Evolutionary conservation across 208 protist species (phyloP).

Genomic region (Leishmania gerbilli): DNA sequence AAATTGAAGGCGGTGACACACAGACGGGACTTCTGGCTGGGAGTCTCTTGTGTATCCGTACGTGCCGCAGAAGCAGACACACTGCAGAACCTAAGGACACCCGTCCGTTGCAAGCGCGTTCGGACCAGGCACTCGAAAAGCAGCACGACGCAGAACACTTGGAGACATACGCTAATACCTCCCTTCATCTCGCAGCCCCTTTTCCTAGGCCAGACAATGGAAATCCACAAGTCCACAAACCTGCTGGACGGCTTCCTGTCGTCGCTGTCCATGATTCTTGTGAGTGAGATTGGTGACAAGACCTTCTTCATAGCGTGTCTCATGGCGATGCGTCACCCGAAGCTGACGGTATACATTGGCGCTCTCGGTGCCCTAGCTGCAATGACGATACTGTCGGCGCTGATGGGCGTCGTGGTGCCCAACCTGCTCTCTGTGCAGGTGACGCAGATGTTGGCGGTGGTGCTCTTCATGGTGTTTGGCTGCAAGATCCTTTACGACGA

Average conservation of each 20-base stretch:
- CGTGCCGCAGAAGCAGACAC: background rate
- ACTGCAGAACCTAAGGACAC: background rate
- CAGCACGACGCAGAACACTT: background rate
- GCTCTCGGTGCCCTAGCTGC: conserved; percentile 86
- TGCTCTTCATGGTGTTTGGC: conserved; percentile 93
- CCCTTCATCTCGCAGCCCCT: background rate
- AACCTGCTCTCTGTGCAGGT: conserved; percentile 83
- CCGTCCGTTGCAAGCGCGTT: background rate
- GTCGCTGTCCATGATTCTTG: conserved; percentile 91
- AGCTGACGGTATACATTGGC: conserved; percentile 81
- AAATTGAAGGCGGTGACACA: background rate
- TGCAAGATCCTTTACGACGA: conserved; percentile 88
- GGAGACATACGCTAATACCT: background rate
- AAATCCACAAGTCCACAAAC: conserved; percentile 16
- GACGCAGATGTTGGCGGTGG: conserved; percentile 84
- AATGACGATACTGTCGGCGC: conserved; percentile 94
- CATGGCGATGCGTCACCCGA: conserved; percentile 94
- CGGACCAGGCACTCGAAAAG: too few species aligned
- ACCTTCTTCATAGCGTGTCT: conserved; percentile 97
- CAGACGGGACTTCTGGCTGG: background rate
- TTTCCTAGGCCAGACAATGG: conserved; percentile 14
- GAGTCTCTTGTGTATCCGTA: background rate
- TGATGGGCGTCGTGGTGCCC: conserved; percentile 85
- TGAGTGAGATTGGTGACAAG: conserved; percentile 95
- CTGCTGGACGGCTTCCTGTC: conserved; percentile 83